A percentile compares a stretch with the other conserved stretches of the same genome.
Conservation (phyloP, 208 protist species). For the Trichomonas tenax region DNA sequence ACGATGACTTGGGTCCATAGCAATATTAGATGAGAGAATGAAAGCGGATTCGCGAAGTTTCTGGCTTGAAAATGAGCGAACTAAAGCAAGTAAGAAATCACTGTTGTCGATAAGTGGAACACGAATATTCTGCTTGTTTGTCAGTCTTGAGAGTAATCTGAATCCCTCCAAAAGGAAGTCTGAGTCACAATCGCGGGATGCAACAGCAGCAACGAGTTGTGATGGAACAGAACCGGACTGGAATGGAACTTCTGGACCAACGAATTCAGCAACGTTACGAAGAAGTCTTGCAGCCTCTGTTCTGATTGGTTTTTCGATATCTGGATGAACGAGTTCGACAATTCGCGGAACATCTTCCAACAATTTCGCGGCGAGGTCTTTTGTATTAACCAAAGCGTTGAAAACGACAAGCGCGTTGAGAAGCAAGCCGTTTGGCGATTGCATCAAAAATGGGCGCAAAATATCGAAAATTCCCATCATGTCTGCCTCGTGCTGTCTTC, state of each 20-base stretch:
- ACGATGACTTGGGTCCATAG: neutral
- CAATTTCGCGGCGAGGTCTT: neutral
- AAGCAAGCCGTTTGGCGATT: neutral
- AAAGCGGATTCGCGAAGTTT: neutral
- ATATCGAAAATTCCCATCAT: neutral
- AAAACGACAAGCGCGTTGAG: neutral
- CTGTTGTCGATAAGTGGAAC: neutral
- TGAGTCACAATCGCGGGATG: neutral
- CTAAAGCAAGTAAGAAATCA: neutral
- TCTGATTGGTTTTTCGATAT: neutral
- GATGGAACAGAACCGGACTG: neutral
- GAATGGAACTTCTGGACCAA: neutral
- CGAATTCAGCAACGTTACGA: neutral
- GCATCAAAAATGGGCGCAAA: neutral
- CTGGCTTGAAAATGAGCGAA: neutral
- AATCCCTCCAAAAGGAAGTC: neutral
- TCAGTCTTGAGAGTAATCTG: neutral
- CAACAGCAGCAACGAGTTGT: neutral
- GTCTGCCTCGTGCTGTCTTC: neutral
- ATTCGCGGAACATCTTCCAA: neutral
- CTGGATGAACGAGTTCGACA: neutral
- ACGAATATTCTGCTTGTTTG: neutral
- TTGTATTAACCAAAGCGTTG: neutral
- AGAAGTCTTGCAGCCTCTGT: neutral
- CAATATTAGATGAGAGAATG: neutral